Conservation (phyloP, 2,329 filamentous ascomycete genomes). For the Xylaria polymorpha region DNA sequence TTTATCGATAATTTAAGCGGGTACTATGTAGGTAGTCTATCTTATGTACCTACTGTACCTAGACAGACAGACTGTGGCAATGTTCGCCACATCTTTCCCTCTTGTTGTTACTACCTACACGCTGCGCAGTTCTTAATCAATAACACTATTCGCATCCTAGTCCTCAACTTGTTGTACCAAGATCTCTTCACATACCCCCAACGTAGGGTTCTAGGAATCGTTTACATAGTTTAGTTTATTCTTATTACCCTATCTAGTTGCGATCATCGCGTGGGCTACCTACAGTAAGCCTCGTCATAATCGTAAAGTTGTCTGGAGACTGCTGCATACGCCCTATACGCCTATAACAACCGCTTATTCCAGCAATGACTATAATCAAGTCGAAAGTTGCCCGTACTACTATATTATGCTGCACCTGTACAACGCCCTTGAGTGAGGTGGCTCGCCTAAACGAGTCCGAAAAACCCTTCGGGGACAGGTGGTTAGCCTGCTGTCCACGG, state of each 20-base stretch:
- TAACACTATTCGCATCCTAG: neutral
- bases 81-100: neutral
- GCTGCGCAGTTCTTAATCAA: neutral
- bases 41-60: no score
- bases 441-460: constrained; percentile 66
- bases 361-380: constrained; percentile 43
- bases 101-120: neutral
- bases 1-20: constrained; percentile 1
- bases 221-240: neutral
- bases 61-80: neutral
- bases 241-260: neutral
- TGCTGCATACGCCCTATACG: neutral
- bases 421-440: constrained; percentile 67
- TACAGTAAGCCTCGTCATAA: neutral
- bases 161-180: neutral
- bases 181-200: neutral
- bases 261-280: neutral
- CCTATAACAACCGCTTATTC: neutral
- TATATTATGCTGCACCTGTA: constrained; percentile 77
- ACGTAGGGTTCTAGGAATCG: neutral
- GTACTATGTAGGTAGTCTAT: neutral
- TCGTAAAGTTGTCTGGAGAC: neutral
- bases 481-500: constrained; percentile 75
- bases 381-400: constrained; percentile 27
- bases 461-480: constrained; percentile 71